Conservation (phyloP, 345 rosid genomes). For the Melaleuca quinquenervia region DNA sequence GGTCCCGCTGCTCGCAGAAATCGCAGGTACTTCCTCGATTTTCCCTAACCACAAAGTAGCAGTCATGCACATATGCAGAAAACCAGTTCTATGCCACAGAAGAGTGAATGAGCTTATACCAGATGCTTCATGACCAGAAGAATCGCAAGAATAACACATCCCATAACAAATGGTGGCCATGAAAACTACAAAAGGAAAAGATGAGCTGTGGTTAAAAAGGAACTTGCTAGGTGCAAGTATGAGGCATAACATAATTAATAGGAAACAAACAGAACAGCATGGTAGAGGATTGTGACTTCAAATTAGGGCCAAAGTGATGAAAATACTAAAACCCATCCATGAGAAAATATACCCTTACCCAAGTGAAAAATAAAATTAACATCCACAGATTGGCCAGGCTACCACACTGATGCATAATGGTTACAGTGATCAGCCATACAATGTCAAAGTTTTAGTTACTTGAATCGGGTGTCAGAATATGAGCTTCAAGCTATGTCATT, state of each 20-base stretch:
- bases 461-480: not conserved
- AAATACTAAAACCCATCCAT: not conserved
- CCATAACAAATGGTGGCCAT: conserved; percentile 99
- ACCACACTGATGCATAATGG: not conserved
- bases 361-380: not conserved
- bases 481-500: not conserved
- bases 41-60: conserved; percentile 50
- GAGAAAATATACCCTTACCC: not conserved
- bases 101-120: conserved; percentile 36
- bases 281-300: not conserved
- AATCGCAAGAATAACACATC: conserved; percentile 69
- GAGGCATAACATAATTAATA: not conserved
- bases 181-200: conserved; percentile 84
- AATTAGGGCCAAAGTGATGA: not conserved
- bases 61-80: not conserved
- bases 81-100: not conserved
- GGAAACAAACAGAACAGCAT: not conserved
- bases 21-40: conserved; percentile 71
- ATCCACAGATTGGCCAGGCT: not conserved
- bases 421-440: not conserved
- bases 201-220: conserved; percentile 43
- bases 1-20: conserved; percentile 92
- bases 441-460: not conserved
- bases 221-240: conserved; percentile 22
- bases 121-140: conserved; percentile 84